A percentile compares a stretch with the other conserved stretches of the same genome.
Conservation (phyloP, 2,329 filamentous ascomycete genomes). For the Chaetomium globosum region DNA sequence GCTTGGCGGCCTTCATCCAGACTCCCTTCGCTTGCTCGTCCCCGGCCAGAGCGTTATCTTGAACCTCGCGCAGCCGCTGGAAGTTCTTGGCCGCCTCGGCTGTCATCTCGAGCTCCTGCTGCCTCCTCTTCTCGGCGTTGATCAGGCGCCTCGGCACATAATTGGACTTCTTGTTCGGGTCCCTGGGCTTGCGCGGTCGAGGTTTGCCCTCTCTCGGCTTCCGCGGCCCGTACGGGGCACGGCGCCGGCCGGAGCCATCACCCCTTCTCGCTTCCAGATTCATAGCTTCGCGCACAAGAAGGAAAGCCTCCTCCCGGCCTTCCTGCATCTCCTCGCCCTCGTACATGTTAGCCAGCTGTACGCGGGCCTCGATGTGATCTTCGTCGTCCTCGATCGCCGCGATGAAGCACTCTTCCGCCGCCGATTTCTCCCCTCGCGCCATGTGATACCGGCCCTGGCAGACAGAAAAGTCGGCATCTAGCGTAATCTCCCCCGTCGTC, state of each 20-base stretch:
- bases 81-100: slow-evolving; percentile 43
- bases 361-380: slow-evolving; percentile 73
- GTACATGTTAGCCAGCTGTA: slow-evolving; percentile 81
- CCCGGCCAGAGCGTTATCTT: slow-evolving; percentile 35
- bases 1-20: slow-evolving; percentile 63
- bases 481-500: slow-evolving; percentile 44
- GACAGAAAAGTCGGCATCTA: slow-evolving; percentile 55
- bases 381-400: slow-evolving; percentile 72
- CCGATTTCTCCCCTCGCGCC: slow-evolving; percentile 61
- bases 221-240: slow-evolving; percentile 33
- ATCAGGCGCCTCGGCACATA: slow-evolving; percentile 53
- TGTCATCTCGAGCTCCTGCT: slow-evolving; percentile 49
- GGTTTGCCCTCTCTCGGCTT: slow-evolving; percentile 35
- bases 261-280: slow-evolving; percentile 56
- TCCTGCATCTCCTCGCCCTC: slow-evolving; percentile 67
- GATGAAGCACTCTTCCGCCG: slow-evolving; percentile 77
- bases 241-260: slow-evolving; percentile 32
- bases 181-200: slow-evolving; percentile 34
- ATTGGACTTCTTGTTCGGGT: slow-evolving; percentile 37
- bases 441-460: slow-evolving; percentile 70
- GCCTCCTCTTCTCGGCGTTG: slow-evolving; percentile 48
- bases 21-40: slow-evolving; percentile 48
- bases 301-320: slow-evolving; percentile 69
- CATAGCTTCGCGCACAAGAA: slow-evolving; percentile 75
- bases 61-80: slow-evolving; percentile 49